Percentiles rank a stretch among this genome's conserved stretches.
These are phyloP conservation scores for Colletotrichum orbiculare DNA, from an alignment of 2,329 filamentous ascomycete genomes.

Conservation along the genomic window DNA sequence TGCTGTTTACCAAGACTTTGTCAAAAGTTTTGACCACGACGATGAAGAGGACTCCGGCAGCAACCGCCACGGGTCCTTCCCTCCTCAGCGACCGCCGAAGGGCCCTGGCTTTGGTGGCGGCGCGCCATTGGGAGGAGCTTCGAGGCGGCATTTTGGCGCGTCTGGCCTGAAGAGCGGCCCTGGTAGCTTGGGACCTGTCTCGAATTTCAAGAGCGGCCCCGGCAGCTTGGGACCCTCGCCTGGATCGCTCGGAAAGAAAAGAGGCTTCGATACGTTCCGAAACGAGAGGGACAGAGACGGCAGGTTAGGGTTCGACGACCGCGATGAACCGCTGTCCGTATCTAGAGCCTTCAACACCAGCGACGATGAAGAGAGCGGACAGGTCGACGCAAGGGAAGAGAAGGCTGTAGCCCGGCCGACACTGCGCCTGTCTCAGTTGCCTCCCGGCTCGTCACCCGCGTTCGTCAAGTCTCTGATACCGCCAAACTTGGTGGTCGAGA, in stretches of 20 bases:
- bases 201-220: slow-evolving; percentile 68
- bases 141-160: slow-evolving; percentile 74
- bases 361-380: slow-evolving; percentile 64
- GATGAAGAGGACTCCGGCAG: slow-evolving; percentile 58
- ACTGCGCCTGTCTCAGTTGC: slow-evolving; percentile 69
- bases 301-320: slow-evolving; percentile 53
- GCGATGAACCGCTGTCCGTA: slow-evolving; percentile 64
- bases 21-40: slow-evolving; percentile 79
- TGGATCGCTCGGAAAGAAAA: slow-evolving; percentile 63
- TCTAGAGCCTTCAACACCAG: slow-evolving; percentile 80
- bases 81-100: slow-evolving; percentile 22
- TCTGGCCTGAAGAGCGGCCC: slow-evolving; percentile 69
- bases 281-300: slow-evolving; percentile 47
- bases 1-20: slow-evolving; percentile 87
- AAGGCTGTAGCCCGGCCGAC: slow-evolving; percentile 72
- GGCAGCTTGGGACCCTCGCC: slow-evolving; percentile 69
- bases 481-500: slow-evolving; percentile 73
- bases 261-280: slow-evolving; percentile 60
- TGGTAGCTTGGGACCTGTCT: slow-evolving; percentile 68
- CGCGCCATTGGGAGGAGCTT: slow-evolving; percentile 40
- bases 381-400: slow-evolving; percentile 61
- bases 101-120: slow-evolving; percentile 42
- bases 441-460: slow-evolving; percentile 68
- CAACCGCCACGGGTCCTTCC: slow-evolving; percentile 30
- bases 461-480: slow-evolving; percentile 70